Percentiles rank a stretch among this genome's conserved stretches.
These are phyloP conservation scores for Cryptococcus sp. DNA, from an alignment of 1,284 basidiomycete genomes.

Conservation along the genomic window DNA sequence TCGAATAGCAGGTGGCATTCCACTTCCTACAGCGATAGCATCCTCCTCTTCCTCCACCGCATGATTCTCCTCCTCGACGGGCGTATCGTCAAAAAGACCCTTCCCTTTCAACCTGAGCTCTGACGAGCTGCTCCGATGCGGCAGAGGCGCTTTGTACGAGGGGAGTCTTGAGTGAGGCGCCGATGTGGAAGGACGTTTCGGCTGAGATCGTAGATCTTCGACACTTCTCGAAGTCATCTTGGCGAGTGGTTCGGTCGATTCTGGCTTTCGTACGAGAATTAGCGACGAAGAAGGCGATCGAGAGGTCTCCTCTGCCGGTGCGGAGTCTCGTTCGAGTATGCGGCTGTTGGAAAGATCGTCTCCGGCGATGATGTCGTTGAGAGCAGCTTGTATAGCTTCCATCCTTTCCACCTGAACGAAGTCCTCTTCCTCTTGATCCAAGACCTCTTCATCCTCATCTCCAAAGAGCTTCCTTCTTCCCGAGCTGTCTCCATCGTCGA, in stretches of 20 bases:
- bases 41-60: conserved; percentile 24
- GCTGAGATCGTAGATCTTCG: conserved; percentile 25
- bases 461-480: conserved; percentile 45
- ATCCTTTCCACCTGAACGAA: conserved; percentile 65
- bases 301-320: conserved; percentile 1
- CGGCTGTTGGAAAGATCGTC: conserved; percentile 54
- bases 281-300: conserved; percentile 22
- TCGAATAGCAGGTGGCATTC: conserved; percentile 76
- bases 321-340: background rate
- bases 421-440: conserved; percentile 44
- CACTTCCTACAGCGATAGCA: conserved; percentile 46
- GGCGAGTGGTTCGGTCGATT: conserved; percentile 2
- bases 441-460: conserved; percentile 16
- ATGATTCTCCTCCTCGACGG: conserved; percentile 9
- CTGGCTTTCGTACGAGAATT: conserved; percentile 11
- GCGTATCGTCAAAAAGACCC: conserved; percentile 43
- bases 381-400: conserved; percentile 87
- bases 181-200: conserved; percentile 1
- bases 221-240: conserved; percentile 29
- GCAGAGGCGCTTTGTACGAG: conserved; percentile 1
- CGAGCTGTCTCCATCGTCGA: conserved; percentile 52
- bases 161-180: conserved; percentile 10
- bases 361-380: conserved; percentile 86
- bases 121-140: conserved; percentile 2
- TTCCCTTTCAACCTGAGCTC: conserved; percentile 7